Conservation (phyloP, 2,329 filamentous ascomycete species). For the Colletotrichum siamense region DNA sequence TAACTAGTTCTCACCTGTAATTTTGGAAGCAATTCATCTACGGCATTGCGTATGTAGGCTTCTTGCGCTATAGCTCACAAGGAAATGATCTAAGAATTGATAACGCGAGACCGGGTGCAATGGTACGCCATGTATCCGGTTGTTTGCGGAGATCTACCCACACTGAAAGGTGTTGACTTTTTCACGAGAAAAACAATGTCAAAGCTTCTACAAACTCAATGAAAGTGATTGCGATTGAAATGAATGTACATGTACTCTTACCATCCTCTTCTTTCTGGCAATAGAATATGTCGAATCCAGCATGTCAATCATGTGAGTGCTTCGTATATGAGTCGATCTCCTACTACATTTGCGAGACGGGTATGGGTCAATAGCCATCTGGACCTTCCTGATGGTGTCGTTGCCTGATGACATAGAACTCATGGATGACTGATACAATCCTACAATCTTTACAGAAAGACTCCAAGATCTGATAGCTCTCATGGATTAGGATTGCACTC, state of each 20-base stretch:
- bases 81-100: neutral
- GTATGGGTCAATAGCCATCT: fast-evolving
- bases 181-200: neutral
- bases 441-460: neutral
- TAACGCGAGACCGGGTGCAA: neutral
- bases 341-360: neutral
- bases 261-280: no score
- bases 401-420: fast-evolving
- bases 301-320: neutral
- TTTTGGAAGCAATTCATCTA: neutral
- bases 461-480: neutral
- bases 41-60: no score
- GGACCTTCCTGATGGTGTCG: fast-evolving
- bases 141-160: neutral
- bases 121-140: neutral
- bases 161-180: neutral
- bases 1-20: neutral
- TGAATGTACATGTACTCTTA: no score
- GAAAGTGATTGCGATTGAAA: fast-evolving
- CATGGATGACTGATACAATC: neutral
- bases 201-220: neutral
- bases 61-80: no score
- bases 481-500: fast-evolving
- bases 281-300: no score
- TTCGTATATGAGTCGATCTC: neutral